These are phyloP conservation scores for Capniomyces stellatus DNA, from an alignment of 371 early-diverging fungal species.

Conservation along the genomic window DNA sequence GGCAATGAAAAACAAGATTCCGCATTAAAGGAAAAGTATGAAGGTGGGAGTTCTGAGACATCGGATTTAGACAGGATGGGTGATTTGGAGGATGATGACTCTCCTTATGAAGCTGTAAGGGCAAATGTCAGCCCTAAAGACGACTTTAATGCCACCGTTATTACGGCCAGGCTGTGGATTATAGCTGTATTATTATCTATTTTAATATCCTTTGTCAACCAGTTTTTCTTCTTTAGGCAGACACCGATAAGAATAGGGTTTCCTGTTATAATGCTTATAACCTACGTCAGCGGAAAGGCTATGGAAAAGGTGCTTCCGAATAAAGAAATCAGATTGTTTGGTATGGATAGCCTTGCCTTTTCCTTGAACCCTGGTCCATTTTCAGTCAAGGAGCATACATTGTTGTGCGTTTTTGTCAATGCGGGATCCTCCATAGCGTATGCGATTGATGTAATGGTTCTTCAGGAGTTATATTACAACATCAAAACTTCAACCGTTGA, in stretches of 20 bases:
- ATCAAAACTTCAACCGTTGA: slow-evolving; percentile 39
- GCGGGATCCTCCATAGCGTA: slow-evolving; percentile 45
- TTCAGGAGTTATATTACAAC: slow-evolving; percentile 39
- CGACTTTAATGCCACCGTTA: slow-evolving; percentile 41
- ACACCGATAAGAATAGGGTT: slow-evolving; percentile 32
- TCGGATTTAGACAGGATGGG: too few species aligned
- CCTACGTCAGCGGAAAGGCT: slow-evolving; percentile 41
- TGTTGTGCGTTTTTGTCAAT: slow-evolving; percentile 47
- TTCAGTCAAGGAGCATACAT: slow-evolving; percentile 70
- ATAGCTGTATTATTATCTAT: slow-evolving; percentile 42
- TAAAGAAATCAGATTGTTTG: slow-evolving; percentile 11
- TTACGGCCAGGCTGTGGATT: slow-evolving; percentile 56
- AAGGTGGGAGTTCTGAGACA: too few species aligned
- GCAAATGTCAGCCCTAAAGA: slow-evolving; percentile 45
- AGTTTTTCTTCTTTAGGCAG: slow-evolving; percentile 56
- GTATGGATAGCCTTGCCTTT: slow-evolving; percentile 20
- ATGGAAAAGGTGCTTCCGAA: slow-evolving; percentile 29
- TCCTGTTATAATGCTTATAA: slow-evolving; percentile 42
- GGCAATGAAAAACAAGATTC: too few species aligned
- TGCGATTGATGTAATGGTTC: slow-evolving; percentile 46
- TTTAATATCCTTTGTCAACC: slow-evolving; percentile 43
- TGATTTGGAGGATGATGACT: slow-evolving; percentile 29
- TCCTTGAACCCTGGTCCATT: slow-evolving; percentile 65
- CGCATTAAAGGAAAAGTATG: too few species aligned
- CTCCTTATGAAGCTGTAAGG: slow-evolving; percentile 55